Evolutionary conservation across 2,329 filamentous ascomycete species (phyloP), one percentile per base, ranked within the genome.

Genomic region (Sclerotinia nivalis): DNA sequence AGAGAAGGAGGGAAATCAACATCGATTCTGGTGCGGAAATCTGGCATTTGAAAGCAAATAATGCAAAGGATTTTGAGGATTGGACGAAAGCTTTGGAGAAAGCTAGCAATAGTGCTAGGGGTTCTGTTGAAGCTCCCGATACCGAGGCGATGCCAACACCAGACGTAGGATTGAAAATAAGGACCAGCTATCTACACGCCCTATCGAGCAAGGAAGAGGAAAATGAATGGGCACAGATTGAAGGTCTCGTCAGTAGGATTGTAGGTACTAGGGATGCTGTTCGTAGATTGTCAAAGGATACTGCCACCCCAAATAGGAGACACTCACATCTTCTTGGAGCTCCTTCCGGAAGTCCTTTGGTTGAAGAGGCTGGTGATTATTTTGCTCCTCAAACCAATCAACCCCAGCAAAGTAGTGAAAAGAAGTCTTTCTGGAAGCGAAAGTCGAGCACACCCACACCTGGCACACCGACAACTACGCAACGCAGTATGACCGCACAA

Each of bases 21-120:
- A 96, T 99, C 70, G 96, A 99, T 79, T 98, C 96, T 0, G 96
- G 96, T 1, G 94, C 96, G 2, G 96, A 99, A 80, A 89, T 99
- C 37, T 99, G 96, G 96, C 96, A 98, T 81, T 84, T 99, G 43
- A 90, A 90, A 76, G 93, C 96, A 4, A 88, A 87, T 64, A 97
- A 92, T 75, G 87, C 88, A 64, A 91, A 91, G 73, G 95, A 98
- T 72, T 99, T 97, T 78, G 86, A 88, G 60, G 90, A 91, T 25
- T 99, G 96, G 96, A 93, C 91, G 61, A 86, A 87, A 60, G 95
- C 94, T 0, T 83, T 99, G 65, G 93, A 97, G 80, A 90, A 87
- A 73, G 94, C 95, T 6, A 92, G 93, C 72, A 87, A 90, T 71
- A 83, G 87, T 71, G 86, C 89, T 18, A 82, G 88, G 71, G 86